Base-by-base conservation (phyloP, 768 basidiomycete species). In the Suillus subaureus region DNA sequence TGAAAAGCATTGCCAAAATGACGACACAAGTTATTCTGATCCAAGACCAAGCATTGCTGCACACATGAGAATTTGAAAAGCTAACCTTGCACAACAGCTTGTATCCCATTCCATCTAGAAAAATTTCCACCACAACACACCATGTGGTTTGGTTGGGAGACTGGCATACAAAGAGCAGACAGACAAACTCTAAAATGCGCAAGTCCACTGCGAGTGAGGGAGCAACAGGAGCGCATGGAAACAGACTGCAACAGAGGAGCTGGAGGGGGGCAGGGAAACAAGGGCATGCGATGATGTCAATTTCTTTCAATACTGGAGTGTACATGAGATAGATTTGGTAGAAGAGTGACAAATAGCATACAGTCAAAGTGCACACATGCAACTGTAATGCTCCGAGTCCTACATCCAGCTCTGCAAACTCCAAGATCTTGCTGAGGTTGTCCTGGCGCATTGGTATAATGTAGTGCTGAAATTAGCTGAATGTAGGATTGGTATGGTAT, bases 181-280 rank as follows among this genome's bases (percentile, higher is more conserved):
- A 60, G 23, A 69, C 61, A 21, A 79, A 78, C 45, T 76, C 72
- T 33, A 79, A 62, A 26, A 79, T 68, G 15, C 64, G 66, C 16
- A 78, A 40, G 56, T 79, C 74, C 5, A 80, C 73, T 9, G 75
- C 77, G 1, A 80, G 64, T 26, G 73, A 71, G 2, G 79, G 33
- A 33, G 6, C 6, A 6, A 33, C 0, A 33, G 33, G 33, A 2
- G 61, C 47, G 4, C 69, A n/a, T 0, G 78, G 78, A 64, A 1
- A 45, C 18, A 45, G 43, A 45, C 75, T 74, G 11, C 28, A 52
- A 42, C 43, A 15, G 0, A 79, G 56, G 3, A 78, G 45, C 23
- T 47, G 21, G n/a, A 47, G 45, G 45, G 73, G 37, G 1, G 2
- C 37, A 37, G 37, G 37, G 37, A 37, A 47, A n/a, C 45, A 33